Evolutionary conservation across 139 green algal genomes (phyloP).

Genomic region (Chlamydomonas sp.): DNA sequence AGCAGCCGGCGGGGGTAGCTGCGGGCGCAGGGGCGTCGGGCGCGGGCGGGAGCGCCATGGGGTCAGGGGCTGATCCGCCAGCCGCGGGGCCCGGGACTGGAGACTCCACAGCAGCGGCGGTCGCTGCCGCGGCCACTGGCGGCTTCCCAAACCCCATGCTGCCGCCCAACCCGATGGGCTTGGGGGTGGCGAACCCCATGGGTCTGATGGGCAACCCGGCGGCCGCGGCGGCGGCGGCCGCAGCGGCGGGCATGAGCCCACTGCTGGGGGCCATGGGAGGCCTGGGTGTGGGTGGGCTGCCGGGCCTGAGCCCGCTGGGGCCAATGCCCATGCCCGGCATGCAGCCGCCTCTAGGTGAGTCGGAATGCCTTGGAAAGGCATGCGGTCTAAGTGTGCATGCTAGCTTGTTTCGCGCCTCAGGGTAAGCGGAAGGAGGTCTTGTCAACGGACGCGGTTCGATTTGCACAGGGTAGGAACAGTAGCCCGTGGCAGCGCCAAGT

Average conservation of each 20-base stretch:
- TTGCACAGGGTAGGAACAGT: too few species aligned
- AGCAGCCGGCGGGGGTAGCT: too few species aligned
- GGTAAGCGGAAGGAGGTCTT: too few species aligned
- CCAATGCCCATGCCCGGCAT: conserved; percentile 16
- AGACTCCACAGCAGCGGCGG: background rate
- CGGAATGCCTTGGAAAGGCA: too few species aligned
- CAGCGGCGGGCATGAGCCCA: conserved; percentile 21
- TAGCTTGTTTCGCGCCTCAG: background rate
- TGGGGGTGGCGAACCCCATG: conserved; percentile 28
- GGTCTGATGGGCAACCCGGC: too few species aligned
- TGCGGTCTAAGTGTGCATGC: background rate
- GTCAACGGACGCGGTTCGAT: too few species aligned
- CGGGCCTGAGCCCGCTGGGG: background rate
- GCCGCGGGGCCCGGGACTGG: background rate
- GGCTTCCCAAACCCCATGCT: background rate
- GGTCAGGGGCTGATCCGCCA: background rate
- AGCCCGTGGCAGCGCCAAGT: too few species aligned
- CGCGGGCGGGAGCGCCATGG: background rate
- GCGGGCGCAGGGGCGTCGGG: too few species aligned
- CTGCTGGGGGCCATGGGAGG: conserved; percentile 29
- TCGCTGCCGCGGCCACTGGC: background rate
- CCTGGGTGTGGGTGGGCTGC: conserved; percentile 8
- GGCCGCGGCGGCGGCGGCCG: background rate
- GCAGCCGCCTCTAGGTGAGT: conserved; percentile 30
- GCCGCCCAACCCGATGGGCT: background rate